phyloP scores from a whole-genome alignment of 1,139 yeast genomes.

The Yamadazyma oceani region DNA sequence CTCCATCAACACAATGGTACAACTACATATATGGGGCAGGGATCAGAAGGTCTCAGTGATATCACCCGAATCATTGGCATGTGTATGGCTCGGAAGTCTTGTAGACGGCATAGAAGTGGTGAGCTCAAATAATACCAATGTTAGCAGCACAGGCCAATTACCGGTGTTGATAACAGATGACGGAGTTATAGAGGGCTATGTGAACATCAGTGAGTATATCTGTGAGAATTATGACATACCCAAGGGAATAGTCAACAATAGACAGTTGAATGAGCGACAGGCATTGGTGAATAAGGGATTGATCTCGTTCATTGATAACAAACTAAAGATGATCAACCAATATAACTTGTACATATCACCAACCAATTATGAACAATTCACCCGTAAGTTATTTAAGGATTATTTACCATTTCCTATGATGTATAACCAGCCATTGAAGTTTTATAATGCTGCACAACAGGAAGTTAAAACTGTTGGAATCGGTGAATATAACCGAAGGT shows the following conservation, averaged over 20 bases:
- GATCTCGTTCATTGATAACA: conserved; percentile 35
- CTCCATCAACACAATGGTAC: conserved; percentile 19
- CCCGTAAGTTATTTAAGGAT: conserved; percentile 58
- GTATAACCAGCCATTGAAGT: conserved; percentile 68
- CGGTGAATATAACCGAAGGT: conserved; percentile 19
- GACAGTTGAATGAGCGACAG: background rate
- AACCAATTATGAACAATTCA: conserved; percentile 62
- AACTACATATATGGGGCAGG: conserved; percentile 62
- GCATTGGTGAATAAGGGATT: conserved; percentile 26
- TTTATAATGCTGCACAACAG: conserved; percentile 49
- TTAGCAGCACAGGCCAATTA: conserved; percentile 51
- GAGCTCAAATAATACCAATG: conserved; percentile 58
- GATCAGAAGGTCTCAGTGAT: conserved; percentile 32
- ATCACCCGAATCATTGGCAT: conserved; percentile 42
- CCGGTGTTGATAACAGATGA: conserved; percentile 50
- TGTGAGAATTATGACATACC: conserved; percentile 19
- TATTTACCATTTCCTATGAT: conserved; percentile 83
- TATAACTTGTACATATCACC: conserved; percentile 63
- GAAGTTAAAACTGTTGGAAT: conserved; percentile 44
- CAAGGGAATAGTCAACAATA: conserved; percentile 13
- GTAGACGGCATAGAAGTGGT: conserved; percentile 30
- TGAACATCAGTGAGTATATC: conserved; percentile 39
- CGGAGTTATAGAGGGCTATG: conserved; percentile 44
- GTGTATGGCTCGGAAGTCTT: conserved; percentile 31
- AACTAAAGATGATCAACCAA: conserved; percentile 50